Evolutionary conservation across 2,329 filamentous ascomycete species (phyloP).

Genomic region (Aspergillus hortae): DNA sequence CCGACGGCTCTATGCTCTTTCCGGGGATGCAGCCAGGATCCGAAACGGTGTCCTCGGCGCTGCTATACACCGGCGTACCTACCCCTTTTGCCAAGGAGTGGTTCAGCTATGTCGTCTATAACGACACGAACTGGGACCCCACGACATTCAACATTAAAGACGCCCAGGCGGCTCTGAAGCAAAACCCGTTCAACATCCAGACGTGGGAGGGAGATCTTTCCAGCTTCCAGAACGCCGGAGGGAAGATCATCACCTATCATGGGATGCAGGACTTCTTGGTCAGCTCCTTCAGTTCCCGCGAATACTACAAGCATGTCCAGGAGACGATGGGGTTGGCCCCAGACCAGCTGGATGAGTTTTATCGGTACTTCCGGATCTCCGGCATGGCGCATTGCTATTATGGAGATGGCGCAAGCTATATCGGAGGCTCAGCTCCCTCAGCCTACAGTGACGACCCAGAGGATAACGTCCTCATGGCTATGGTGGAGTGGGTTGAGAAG

Average conservation of each 20-base stretch:
- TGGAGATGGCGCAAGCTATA: too few relatives aligned
- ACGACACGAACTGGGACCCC: constrained; percentile 37
- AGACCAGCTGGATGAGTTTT: constrained; percentile 12
- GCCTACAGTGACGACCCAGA: too few relatives aligned
- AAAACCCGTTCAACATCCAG: constrained; percentile 10
- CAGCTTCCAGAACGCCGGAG: constrained; percentile 7
- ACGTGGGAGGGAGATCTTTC: constrained; percentile 10
- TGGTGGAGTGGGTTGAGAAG: too few relatives aligned
- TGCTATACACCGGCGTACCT: neutral
- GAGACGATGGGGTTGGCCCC: neutral
- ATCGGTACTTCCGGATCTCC: constrained; percentile 14
- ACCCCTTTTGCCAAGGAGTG: neutral
- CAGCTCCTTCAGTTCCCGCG: constrained; percentile 12
- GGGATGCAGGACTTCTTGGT: constrained; percentile 11
- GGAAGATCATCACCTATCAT: constrained; percentile 16
- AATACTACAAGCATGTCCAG: constrained; percentile 6
- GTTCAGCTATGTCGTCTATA: constrained; percentile 39
- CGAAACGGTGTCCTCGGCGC: neutral
- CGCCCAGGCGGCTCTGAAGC: constrained; percentile 29
- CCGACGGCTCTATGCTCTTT: constrained; percentile 20
- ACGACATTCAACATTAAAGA: neutral
- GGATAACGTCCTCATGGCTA: too few relatives aligned
- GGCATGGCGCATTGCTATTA: constrained; percentile 10
- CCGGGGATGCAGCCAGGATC: constrained; percentile 15
- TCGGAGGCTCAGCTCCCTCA: too few relatives aligned